Evolutionary conservation across 306 rosid genomes (phyloP).

Genomic region (Adenanthera pavonina): DNA sequence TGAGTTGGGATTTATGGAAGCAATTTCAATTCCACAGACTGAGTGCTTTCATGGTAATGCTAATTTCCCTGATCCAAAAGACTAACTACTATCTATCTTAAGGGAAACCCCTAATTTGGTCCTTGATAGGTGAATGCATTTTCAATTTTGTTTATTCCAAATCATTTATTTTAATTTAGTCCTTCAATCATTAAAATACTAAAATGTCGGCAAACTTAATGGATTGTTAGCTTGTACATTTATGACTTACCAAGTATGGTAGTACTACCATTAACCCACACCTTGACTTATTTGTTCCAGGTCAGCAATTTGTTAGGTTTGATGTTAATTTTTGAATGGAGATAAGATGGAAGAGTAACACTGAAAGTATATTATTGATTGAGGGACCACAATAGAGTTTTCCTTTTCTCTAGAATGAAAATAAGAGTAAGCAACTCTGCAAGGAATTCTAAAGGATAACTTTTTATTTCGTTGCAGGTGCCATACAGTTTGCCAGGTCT

Average conservation of each 20-base stretch:
- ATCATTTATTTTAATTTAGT: neutral
- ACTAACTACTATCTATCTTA: neutral
- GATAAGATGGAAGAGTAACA: neutral
- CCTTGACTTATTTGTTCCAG: neutral
- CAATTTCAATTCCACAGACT: conserved; percentile 85
- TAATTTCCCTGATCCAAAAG: conserved; percentile 16
- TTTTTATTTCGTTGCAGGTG: conserved; percentile 59
- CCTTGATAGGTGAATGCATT: neutral
- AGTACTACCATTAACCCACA: neutral
- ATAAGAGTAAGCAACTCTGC: neutral
- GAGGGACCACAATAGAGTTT: neutral
- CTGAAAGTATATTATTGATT: neutral
- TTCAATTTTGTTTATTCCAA: neutral
- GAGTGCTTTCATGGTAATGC: conserved; percentile 83
- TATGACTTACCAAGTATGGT: neutral
- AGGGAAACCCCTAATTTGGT: neutral
- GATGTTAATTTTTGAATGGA: neutral
- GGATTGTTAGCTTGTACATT: neutral
- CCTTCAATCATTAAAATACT: neutral
- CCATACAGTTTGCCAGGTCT: conserved; percentile 82
- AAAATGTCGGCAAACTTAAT: neutral
- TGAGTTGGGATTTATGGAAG: conserved; percentile 88
- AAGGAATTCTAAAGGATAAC: conserved; percentile 1
- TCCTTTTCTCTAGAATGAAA: neutral
- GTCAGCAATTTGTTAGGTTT: neutral